These are phyloP conservation scores for Kwoniella sp. DNA, from an alignment of 768 basidiomycete genomes.

Conservation along the genomic window DNA sequence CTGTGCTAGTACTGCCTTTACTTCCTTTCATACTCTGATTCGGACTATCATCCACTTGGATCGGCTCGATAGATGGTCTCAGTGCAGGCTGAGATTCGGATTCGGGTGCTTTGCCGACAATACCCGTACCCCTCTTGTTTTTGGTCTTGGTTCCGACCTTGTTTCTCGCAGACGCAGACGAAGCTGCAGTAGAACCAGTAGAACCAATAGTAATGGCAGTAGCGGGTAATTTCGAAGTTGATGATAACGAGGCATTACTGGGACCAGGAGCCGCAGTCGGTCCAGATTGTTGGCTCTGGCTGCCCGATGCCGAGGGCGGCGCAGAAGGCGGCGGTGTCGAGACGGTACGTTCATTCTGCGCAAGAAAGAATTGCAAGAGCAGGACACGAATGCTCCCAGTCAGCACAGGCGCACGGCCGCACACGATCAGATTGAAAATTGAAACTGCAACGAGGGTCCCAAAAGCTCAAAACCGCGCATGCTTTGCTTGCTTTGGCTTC, in stretches of 20 bases:
- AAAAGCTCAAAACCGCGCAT: no score
- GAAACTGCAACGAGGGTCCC: no score
- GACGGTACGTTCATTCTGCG: constrained; percentile 22
- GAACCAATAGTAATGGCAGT: no score
- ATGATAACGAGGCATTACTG: no score
- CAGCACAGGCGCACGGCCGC: no score
- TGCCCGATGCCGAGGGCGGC: background rate
- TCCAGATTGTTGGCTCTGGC: background rate
- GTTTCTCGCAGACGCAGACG: background rate
- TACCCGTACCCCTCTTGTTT: background rate
- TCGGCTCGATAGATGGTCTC: background rate
- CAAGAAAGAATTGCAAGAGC: no score
- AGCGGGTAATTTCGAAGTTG: no score
- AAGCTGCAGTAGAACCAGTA: background rate
- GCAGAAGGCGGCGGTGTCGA: constrained; percentile 12
- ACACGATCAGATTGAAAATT: no score
- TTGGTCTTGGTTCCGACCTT: no score
- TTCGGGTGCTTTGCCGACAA: background rate
- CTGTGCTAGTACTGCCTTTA: background rate
- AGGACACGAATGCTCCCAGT: no score
- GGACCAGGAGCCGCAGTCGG: background rate
- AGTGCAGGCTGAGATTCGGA: background rate
- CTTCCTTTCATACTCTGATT: background rate
- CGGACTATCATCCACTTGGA: background rate
- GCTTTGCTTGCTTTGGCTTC: no score